Conservation (phyloP, 495 filamentous ascomycete genomes). For the Neurospora africana region DNA sequence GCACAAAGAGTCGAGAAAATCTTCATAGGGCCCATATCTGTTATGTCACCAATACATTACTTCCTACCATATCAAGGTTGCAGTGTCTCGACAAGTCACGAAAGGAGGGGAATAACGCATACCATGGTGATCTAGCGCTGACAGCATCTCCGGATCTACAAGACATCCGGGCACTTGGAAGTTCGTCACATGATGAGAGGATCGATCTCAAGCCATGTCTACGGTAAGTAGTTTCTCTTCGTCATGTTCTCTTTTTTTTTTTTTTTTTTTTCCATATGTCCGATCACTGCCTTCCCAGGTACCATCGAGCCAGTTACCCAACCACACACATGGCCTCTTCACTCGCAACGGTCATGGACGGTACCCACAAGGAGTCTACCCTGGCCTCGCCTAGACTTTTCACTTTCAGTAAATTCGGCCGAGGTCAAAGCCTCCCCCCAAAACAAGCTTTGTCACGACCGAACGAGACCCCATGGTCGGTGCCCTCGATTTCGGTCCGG, state of each 20-base stretch:
- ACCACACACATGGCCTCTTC: neutral
- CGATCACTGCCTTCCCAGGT: neutral
- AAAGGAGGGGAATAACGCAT: neutral
- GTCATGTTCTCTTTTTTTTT: neutral
- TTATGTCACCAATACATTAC: neutral
- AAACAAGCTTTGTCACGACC: neutral
- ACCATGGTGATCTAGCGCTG: neutral
- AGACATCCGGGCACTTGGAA: neutral
- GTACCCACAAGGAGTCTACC: neutral
- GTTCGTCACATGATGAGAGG: neutral
- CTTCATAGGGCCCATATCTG: neutral
- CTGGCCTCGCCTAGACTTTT: neutral
- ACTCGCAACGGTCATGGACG: neutral
- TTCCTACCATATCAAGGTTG: neutral
- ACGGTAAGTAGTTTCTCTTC: neutral
- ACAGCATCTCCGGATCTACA: neutral
- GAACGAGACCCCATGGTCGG: neutral
- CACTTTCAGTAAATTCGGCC: neutral
- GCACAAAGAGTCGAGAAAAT: neutral
- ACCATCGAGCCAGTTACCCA: neutral
- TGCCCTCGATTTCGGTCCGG: neutral
- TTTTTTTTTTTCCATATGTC: neutral
- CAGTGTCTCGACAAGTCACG: neutral
- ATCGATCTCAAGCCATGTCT: neutral
- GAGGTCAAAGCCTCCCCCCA: neutral